Evolutionary conservation across 768 basidiomycete genomes (phyloP).

Genomic region (Phanerodontia chrysosporium): DNA sequence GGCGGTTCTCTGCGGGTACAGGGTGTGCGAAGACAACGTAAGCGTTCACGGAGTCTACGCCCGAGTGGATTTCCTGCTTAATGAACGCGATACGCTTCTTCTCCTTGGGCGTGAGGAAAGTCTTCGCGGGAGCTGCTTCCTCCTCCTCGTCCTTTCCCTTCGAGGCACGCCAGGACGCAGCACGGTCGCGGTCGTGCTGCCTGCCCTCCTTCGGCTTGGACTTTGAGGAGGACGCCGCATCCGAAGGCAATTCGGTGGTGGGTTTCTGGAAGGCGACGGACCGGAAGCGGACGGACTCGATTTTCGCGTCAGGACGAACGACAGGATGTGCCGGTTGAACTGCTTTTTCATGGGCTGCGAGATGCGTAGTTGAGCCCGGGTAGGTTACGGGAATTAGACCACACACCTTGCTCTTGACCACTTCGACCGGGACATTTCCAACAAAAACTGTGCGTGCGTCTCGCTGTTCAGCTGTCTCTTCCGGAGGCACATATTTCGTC

Average conservation of each 20-base stretch:
- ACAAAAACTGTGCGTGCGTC: conserved; percentile 88
- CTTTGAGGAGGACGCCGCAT: conserved; percentile 26
- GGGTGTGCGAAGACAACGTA: conserved; percentile 90
- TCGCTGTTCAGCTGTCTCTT: conserved; percentile 69
- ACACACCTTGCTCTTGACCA: conserved; percentile 72
- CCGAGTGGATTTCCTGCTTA: conserved; percentile 83
- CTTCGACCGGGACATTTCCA: conserved; percentile 79
- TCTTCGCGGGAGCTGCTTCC: conserved; percentile 46
- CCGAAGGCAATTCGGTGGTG: conserved; percentile 55
- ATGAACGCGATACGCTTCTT: conserved; percentile 96
- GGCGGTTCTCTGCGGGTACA: conserved; percentile 32
- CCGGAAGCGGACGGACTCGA: conserved; percentile 92
- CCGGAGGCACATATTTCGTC: conserved; percentile 51
- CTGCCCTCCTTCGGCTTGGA: conserved; percentile 30
- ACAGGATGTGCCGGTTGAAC: conserved; percentile 71
- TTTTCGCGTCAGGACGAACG: conserved; percentile 71
- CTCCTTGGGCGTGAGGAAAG: conserved; percentile 72
- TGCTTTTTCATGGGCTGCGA: conserved; percentile 68
- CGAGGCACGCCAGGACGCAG: conserved; percentile 51
- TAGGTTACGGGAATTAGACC: not conserved
- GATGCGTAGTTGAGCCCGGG: not conserved
- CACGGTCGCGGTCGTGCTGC: conserved; percentile 53
- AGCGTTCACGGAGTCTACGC: conserved; percentile 73
- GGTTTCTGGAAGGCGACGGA: conserved; percentile 88
- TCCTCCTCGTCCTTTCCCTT: conserved; percentile 36